Evolutionary conservation across 2,329 filamentous ascomycete genomes (phyloP).

Genomic region (Paramyrothecium roridum): DNA sequence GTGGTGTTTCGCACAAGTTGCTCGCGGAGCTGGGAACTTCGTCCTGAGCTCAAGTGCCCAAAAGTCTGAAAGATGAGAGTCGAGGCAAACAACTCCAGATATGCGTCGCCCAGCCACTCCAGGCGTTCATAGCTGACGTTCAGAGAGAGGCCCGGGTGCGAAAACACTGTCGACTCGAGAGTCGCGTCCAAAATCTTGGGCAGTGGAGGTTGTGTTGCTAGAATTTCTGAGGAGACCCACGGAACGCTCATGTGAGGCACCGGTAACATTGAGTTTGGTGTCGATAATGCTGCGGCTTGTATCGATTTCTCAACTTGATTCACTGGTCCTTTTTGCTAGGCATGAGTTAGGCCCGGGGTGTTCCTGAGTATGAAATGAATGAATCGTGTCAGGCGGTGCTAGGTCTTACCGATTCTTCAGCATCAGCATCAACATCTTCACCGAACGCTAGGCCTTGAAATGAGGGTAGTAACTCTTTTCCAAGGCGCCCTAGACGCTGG

Average conservation of each 20-base stretch:
- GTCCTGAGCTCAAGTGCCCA: conserved; percentile 60
- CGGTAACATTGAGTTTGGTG: neutral
- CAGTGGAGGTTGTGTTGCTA: conserved; percentile 49
- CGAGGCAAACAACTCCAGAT: conserved; percentile 74
- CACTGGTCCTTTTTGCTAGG: too few species aligned
- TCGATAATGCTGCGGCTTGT: neutral
- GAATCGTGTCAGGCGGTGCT: too few species aligned
- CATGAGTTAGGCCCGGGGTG: too few species aligned
- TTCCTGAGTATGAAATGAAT: too few species aligned
- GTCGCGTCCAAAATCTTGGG: conserved; percentile 57
- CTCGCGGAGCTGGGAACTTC: conserved; percentile 74
- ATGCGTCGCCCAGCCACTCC: conserved; percentile 87
- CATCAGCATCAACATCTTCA: neutral
- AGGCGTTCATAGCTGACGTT: conserved; percentile 68
- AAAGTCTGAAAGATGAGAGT: conserved; percentile 74
- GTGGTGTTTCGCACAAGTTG: conserved; percentile 77
- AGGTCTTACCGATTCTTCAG: too few species aligned
- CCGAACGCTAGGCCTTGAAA: conserved; percentile 14
- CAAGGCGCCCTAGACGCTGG: conserved; percentile 10
- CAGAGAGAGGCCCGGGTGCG: conserved; percentile 51
- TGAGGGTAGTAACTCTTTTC: conserved; percentile 22
- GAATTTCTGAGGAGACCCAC: conserved; percentile 50
- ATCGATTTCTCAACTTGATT: neutral
- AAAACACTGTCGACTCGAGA: conserved; percentile 64
- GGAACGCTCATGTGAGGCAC: conserved; percentile 18